Evolutionary conservation across 208 protist species (phyloP).

Genomic region (Crithidia acanthocephali): DNA sequence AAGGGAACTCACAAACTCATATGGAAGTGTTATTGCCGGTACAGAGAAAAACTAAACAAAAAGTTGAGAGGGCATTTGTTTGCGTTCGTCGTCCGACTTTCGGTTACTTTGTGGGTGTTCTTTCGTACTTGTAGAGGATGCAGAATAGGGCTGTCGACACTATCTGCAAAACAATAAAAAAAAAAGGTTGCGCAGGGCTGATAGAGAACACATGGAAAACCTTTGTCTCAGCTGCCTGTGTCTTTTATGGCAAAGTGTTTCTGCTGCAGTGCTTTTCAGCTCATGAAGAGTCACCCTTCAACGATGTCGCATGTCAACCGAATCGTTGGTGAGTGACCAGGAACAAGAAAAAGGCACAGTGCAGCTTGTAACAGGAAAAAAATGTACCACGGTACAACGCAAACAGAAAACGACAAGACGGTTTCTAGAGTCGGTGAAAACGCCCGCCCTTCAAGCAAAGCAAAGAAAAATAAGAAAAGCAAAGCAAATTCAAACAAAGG

Average conservation of each 20-base stretch:
- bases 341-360: not conserved
- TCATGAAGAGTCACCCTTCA: constrained; percentile 12
- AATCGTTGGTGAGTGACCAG: constrained; percentile 10
- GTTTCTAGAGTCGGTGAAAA: no score
- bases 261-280: constrained; percentile 11
- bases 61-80: no score
- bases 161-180: not conserved
- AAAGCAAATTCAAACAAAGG: not conserved
- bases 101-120: no score
- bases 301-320: constrained; percentile 1
- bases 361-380: not conserved
- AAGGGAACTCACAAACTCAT: not conserved
- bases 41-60: not conserved
- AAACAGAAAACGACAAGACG: constrained; percentile 1
- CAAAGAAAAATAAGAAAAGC: constrained; percentile 25
- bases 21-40: not conserved
- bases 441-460: no score
- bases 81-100: no score
- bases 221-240: no score
- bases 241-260: not conserved
- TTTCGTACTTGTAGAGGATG: not conserved
- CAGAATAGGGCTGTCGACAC: not conserved
- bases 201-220: no score
- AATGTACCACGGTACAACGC: not conserved
- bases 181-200: no score